Evolutionary conservation across 192 early-diverging fungal species (phyloP).

Genomic region (Dissophora globulifera): DNA sequence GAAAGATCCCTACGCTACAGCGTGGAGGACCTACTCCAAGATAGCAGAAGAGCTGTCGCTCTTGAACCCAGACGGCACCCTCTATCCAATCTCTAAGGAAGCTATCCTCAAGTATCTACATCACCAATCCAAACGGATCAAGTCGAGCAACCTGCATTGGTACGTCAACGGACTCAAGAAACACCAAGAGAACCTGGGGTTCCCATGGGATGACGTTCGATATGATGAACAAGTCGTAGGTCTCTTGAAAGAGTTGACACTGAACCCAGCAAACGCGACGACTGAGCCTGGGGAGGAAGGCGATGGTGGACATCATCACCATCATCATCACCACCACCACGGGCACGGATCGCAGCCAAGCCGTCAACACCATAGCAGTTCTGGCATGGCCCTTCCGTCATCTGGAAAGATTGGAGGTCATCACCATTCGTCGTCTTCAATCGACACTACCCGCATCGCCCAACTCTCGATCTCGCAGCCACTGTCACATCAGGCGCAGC

Average conservation of each 20-base stretch:
- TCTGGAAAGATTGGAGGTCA: constrained; percentile 6
- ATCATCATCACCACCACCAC: constrained; percentile 5
- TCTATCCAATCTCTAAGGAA: constrained; percentile 51
- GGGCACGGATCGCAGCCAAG: constrained; percentile 15
- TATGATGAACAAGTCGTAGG: constrained; percentile 50
- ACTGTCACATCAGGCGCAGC: constrained; percentile 4
- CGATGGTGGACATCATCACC: too few relatives aligned
- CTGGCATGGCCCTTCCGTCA: constrained; percentile 3
- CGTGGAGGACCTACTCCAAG: constrained; percentile 52
- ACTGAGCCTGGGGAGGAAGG: constrained; percentile 24
- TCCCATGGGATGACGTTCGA: constrained; percentile 51
- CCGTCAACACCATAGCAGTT: constrained; percentile 29
- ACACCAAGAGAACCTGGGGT: constrained; percentile 49
- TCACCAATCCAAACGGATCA: constrained; percentile 50
- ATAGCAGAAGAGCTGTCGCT: constrained; percentile 44
- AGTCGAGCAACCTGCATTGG: constrained; percentile 51
- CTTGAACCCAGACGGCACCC: constrained; percentile 34
- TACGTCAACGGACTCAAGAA: constrained; percentile 52
- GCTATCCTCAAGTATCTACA: constrained; percentile 51
- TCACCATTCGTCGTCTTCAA: constrained; percentile 39
- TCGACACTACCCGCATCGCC: constrained; percentile 41
- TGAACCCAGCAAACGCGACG: constrained; percentile 27
- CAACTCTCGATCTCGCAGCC: constrained; percentile 41
- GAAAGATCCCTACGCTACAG: constrained; percentile 50
- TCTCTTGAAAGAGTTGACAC: constrained; percentile 40